Evolutionary conservation across 2,329 filamentous ascomycete species (phyloP), one percentile per base, ranked within the genome.

Genomic region (Stemphylium vesicarium): DNA sequence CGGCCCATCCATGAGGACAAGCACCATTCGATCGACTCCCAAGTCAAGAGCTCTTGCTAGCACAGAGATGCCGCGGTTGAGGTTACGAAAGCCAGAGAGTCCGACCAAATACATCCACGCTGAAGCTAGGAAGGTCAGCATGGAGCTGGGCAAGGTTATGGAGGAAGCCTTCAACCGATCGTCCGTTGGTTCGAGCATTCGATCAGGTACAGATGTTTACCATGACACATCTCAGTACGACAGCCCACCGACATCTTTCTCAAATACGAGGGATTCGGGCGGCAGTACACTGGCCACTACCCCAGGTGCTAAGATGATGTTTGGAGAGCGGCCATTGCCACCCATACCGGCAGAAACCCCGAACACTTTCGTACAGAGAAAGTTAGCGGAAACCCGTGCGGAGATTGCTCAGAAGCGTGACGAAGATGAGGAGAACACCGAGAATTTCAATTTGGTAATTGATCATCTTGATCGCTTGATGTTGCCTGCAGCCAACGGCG

Each of bases 91-190:
- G 59, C 76, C 57, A 60, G 77, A 70, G 71, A 80, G 71, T 39
- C 80, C 79, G 1, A 81, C 77, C 50, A 79, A 83, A 35, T 79
- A 80, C 42, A 88, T 86, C 75, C 88, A 85, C 64, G 91, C 92
- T 54, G 93, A 96, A 71, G 84, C 95, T 49, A 84, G 91, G 6
- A 88, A 94, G 65, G 89, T 96, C 53, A 96, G 92, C 64, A 86
- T 85, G 65, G 92, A 92, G 66, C 87, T 97, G 57, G 91, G 92
- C 44, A 91, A 92, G 74, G 91, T 95, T 54, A 96, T 93, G 69
- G 93, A 98, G 69, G 91, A 95, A 68, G 93, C 93, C 1, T 97
- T 98, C 79, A 93, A 91, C 69, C 87, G 89, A 64, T 82, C 79
- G 50, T 88, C 82, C 0, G 75, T 83, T 18, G 80, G 80, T 39